Percentiles rank a stretch among this genome's conserved stretches.
phyloP scores from a whole-genome alignment of 2,329 filamentous ascomycete genomes.

The Calonectria hawksworthii region DNA sequence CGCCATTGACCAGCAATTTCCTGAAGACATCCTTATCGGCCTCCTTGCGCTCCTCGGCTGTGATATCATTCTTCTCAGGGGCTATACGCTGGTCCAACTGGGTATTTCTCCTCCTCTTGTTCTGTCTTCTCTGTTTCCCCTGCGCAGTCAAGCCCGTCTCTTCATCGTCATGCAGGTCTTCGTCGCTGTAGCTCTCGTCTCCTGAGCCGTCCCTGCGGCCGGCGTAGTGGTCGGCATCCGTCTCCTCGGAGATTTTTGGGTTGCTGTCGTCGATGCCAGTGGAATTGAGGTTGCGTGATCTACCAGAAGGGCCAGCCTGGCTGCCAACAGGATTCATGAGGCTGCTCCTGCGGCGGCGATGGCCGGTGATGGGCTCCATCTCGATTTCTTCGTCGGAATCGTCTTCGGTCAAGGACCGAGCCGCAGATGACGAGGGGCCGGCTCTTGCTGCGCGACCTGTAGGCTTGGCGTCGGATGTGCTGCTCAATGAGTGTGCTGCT shows the following conservation, averaged over 20 bases:
- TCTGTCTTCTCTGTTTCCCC: slow-evolving; percentile 77
- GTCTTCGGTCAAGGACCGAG: slow-evolving; percentile 33
- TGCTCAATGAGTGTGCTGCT: slow-evolving; percentile 10
- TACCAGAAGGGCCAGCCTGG: slow-evolving; percentile 44
- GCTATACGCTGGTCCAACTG: slow-evolving; percentile 79
- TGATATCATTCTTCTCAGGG: slow-evolving; percentile 67
- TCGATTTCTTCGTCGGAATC: slow-evolving; percentile 61
- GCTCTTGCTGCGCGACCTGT: slow-evolving; percentile 34
- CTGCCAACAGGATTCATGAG: slow-evolving; percentile 58
- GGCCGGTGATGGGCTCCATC: slow-evolving; percentile 68
- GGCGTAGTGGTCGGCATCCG: slow-evolving; percentile 44
- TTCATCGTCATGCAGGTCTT: slow-evolving; percentile 86
- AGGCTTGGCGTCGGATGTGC: background rate
- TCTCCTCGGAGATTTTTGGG: slow-evolving; percentile 63
- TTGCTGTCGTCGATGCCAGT: slow-evolving; percentile 54
- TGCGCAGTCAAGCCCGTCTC: slow-evolving; percentile 87
- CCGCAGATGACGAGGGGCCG: slow-evolving; percentile 35
- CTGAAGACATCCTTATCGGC: slow-evolving; percentile 81
- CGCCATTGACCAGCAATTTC: slow-evolving; percentile 79
- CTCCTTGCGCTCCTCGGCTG: slow-evolving; percentile 80
- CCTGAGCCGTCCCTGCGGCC: slow-evolving; percentile 50
- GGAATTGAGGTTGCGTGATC: slow-evolving; percentile 43
- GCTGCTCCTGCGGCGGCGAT: slow-evolving; percentile 70
- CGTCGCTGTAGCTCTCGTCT: slow-evolving; percentile 75
- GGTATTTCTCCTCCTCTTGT: slow-evolving; percentile 76